Conservation (phyloP, 805 yeast genomes). For the Teunomyces lycoperdinae region DNA sequence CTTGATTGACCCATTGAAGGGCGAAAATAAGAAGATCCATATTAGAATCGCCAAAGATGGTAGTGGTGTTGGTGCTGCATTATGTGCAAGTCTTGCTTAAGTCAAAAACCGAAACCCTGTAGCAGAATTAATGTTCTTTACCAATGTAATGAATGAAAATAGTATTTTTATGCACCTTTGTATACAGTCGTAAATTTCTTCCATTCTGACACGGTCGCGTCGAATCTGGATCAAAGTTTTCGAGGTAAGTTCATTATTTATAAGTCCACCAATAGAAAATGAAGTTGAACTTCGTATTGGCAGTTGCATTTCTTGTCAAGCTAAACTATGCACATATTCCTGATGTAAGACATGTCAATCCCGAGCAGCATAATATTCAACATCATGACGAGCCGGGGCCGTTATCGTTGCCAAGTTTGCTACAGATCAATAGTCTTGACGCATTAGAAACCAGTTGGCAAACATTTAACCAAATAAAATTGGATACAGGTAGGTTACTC, state of each 20-base stretch:
- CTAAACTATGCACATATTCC: not conserved
- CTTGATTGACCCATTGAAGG: slow-evolving; percentile 66
- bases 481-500: slow-evolving; percentile 53
- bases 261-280: not conserved
- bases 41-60: slow-evolving; percentile 90
- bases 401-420: slow-evolving; percentile 35
- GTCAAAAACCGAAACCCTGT: too few relatives aligned
- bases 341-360: not conserved
- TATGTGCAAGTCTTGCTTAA: slow-evolving; percentile 60
- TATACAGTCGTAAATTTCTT: not conserved
- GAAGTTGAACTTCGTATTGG: not conserved
- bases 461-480: slow-evolving; percentile 23
- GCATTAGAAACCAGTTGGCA: slow-evolving; percentile 32
- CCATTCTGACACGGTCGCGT: not conserved
- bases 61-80: slow-evolving; percentile 95
- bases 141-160: not conserved
- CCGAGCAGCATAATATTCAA: not conserved
- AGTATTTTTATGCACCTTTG: not conserved
- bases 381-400: slow-evolving; percentile 16
- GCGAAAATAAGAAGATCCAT: slow-evolving; percentile 70
- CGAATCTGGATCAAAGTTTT: not conserved
- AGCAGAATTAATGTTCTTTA: not conserved
- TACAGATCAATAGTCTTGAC: slow-evolving; percentile 19
- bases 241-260: not conserved
- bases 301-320: not conserved